A percentile compares a stretch with the other conserved stretches of the same genome.
phyloP scores from a whole-genome alignment of 2,329 filamentous ascomycete genomes.

The Cryoendolithus antarcticus region DNA sequence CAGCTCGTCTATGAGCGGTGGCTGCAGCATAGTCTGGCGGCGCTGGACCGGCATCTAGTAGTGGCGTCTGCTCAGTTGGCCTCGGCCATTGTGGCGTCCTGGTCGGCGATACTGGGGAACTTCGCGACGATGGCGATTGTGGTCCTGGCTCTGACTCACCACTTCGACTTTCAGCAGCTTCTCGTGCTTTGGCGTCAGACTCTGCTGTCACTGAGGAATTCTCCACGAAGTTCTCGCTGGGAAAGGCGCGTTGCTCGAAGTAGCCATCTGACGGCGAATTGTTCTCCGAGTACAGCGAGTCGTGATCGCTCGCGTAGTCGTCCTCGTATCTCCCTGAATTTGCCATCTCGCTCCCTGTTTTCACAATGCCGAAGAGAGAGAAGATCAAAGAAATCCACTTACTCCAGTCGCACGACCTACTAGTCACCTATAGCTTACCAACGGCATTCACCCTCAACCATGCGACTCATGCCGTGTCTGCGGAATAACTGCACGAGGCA shows the following conservation, averaged over 20 bases:
- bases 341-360: too few relatives aligned
- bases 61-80: neutral
- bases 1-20: neutral
- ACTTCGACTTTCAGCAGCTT: neutral
- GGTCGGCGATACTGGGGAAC: neutral
- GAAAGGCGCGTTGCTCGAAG: neutral
- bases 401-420: too few relatives aligned
- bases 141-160: neutral
- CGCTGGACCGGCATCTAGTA: neutral
- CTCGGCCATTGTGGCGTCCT: neutral
- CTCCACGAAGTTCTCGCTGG: neutral
- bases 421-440: too few relatives aligned
- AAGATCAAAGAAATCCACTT: too few relatives aligned
- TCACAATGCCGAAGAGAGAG: too few relatives aligned
- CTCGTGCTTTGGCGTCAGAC: neutral
- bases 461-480: too few relatives aligned
- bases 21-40: neutral
- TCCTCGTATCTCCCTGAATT: too few relatives aligned
- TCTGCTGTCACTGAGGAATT: neutral
- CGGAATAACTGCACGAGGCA: too few relatives aligned
- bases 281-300: neutral
- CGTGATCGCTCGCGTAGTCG: too few relatives aligned
- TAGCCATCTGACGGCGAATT: neutral
- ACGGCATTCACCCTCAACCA: too few relatives aligned
- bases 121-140: neutral